Evolutionary conservation across 1,284 basidiomycete genomes (phyloP), one percentile per base, ranked within the genome.

Genomic region (Austroboletus novae-zelandiae): DNA sequence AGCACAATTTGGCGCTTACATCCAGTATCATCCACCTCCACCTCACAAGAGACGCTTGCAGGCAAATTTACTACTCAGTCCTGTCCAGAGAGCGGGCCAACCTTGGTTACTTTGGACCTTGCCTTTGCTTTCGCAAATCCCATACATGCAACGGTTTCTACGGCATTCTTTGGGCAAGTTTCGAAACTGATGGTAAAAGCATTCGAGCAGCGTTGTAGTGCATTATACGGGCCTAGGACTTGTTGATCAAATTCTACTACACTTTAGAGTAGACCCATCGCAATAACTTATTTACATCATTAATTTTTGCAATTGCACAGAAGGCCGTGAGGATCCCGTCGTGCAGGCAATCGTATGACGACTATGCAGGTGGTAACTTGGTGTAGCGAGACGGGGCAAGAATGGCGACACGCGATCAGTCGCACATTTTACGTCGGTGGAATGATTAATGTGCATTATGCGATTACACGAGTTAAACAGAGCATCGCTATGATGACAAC

Each of bases 101-200:
- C 91, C 0, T 69, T 92, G 18, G 83, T 94, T 45, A 86, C 84
- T 11, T 78, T 94, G 52, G 88, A 94, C 58, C 75, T 99, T 30
- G 77, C 80, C 1, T 99, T 91, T 67, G 84, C 88, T 23, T 98
- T 98, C 64, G 78, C 88, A 40, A 95, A 87, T 65, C 94, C 94
- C 0, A 60, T 96, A 34, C 88, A 98, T 65, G 89, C 91, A 1
- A 79, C 85, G 1, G 79, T 94, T 17, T 91, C 91, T 5, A 79
- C 86, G 23, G 76, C 85, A 11, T 92, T 97, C 61, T 92, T 98
- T 63, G 88, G 88, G 20, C 84, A 89, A 64, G 87, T 97, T 9
- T 91, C 91, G 9, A 82, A 82, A 55, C 78, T 89, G 70, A 98
- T 97, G 92, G 87, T 98, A 23, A 75, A 87, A 53, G 94, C 94